These are phyloP conservation scores for Psilocybe cyanescens DNA, from an alignment of 768 basidiomycete species.

Conservation along the genomic window DNA sequence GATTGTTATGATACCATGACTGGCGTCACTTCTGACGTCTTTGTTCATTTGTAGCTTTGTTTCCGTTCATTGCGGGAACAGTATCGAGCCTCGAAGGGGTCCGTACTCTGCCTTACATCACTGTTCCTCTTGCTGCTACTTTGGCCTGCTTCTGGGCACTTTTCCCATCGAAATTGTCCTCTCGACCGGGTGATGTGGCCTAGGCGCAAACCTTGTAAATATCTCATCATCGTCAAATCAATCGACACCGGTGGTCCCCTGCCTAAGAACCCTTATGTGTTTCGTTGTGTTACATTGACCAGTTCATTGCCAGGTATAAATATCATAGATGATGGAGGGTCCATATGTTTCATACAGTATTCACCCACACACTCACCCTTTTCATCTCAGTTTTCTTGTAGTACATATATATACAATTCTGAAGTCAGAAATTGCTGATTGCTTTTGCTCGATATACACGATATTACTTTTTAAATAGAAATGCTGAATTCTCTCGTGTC, in stretches of 20 bases:
- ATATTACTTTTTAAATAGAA: too few relatives aligned
- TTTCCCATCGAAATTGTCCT: conserved; percentile 27
- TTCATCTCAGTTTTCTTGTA: too few relatives aligned
- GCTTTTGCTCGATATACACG: too few relatives aligned
- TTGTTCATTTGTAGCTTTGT: conserved; percentile 38
- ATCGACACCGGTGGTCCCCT: neutral
- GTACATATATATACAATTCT: too few relatives aligned
- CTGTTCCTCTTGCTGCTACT: conserved; percentile 39
- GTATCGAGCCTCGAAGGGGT: conserved; percentile 42
- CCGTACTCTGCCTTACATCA: conserved; percentile 44
- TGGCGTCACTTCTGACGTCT: neutral
- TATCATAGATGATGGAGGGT: too few relatives aligned
- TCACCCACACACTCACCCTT: too few relatives aligned
- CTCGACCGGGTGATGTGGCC: neutral
- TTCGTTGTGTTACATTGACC: too few relatives aligned
- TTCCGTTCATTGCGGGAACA: conserved; percentile 53
- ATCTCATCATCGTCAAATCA: neutral
- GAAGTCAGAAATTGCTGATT: too few relatives aligned
- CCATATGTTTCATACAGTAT: too few relatives aligned
- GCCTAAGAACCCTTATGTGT: too few relatives aligned
- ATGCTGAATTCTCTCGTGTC: too few relatives aligned
- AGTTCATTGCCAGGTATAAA: too few relatives aligned
- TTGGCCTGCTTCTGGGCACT: conserved; percentile 44
- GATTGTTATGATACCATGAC: conserved; percentile 7
- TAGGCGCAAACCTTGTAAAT: neutral